A percentile compares a stretch with the other conserved stretches of the same genome.
Evolutionary conservation across 2,329 filamentous ascomycete genomes (phyloP).

Genomic region (Chrysoporthe puriensis): DNA sequence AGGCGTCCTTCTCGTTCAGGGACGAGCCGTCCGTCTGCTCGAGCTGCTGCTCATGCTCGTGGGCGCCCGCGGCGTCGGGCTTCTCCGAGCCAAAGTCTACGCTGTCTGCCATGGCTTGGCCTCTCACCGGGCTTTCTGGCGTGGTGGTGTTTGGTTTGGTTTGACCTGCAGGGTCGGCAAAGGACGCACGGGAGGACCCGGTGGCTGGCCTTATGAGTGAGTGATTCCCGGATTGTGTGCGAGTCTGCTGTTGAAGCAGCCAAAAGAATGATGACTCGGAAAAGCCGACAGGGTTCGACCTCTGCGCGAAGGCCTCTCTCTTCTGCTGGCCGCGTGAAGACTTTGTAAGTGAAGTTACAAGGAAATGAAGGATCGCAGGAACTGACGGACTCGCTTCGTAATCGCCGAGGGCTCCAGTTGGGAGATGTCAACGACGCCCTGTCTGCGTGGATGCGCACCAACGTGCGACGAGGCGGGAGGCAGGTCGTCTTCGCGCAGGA

Average conservation of each 20-base stretch:
- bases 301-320: background rate
- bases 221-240: background rate
- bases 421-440: background rate
- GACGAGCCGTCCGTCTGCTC: slow-evolving; percentile 20
- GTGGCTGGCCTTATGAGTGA: background rate
- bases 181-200: background rate
- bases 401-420: background rate
- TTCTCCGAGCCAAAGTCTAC: slow-evolving; percentile 12
- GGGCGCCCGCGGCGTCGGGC: background rate
- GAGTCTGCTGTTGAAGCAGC: background rate
- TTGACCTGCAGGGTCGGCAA: background rate
- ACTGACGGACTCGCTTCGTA: too few species aligned
- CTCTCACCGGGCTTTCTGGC: background rate
- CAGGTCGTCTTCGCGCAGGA: background rate
- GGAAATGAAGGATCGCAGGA: background rate
- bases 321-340: background rate
- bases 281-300: background rate
- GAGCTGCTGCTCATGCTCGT: background rate
- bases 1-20: slow-evolving; percentile 13
- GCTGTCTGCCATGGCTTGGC: slow-evolving; percentile 7
- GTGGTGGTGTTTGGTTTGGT: too few species aligned
- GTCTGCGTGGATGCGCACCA: background rate
- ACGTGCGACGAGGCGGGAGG: background rate
- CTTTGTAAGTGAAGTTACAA: background rate
- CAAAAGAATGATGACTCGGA: background rate